Base-by-base conservation (phyloP, 345 rosid species). In the Hypericum perforatum region DNA sequence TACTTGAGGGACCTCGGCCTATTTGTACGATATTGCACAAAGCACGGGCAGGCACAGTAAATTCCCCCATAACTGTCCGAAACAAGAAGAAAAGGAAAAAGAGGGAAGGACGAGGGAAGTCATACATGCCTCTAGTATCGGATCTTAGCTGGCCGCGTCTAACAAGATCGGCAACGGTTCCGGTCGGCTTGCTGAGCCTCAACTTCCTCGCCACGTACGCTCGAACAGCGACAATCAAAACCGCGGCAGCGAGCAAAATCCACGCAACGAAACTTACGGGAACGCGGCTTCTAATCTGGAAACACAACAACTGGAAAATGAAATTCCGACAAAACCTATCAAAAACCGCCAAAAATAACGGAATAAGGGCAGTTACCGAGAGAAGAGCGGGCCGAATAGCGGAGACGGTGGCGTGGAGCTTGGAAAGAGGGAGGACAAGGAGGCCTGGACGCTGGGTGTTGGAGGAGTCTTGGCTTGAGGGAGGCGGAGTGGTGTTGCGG, bases 81-180 rank as follows among this genome's bases (percentile, higher is more conserved):
- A 37, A 43, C 16, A 5, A 5, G 11, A 44, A 29, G 41, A 15
- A 5, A 57, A 29, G n/a, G 16, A 6, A 43, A 49, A 41, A 51
- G 11, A 56, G 37, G 11, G 9, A 36, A 9, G 55, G 7, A 68
- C 73, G 68, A 57, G 46, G 16, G 55, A 54, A 76, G 69, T 74
- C 98, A 70, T 87, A 87, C 98, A 92, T 87, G 96, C 98, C 96
- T 85, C 98, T 82, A 82, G 96, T 81, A 83, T 85, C 95, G 12
- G 96, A 87, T 79, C 95, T 77, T 7, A 91, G 75, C 71, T 91
- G 96, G 63, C 98, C 96, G 9, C 96, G 95, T 65, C 95, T 85
- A 57, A 91, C 98, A 61, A 91, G 96, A 75, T 91, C 98, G 54
- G 90, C 81, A 14, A 87, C 90, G 7, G 96, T 74, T 57, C 98